These are phyloP conservation scores for Didymella pomorum DNA, from an alignment of 2,329 filamentous ascomycete species.

Conservation along the genomic window DNA sequence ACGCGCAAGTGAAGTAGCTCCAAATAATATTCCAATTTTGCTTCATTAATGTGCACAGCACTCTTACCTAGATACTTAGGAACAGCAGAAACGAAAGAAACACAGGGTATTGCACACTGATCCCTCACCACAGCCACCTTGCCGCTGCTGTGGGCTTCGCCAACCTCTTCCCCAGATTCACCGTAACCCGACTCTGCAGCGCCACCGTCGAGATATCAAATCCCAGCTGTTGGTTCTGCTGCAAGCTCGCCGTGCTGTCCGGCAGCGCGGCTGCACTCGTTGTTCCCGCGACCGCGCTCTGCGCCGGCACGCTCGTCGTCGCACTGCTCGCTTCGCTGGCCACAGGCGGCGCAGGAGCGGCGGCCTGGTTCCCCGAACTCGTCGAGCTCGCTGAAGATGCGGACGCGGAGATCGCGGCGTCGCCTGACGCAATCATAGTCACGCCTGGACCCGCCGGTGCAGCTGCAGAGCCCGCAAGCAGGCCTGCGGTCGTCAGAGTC, in stretches of 20 bases:
- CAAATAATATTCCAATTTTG: slow-evolving; percentile 1
- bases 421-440: slow-evolving; percentile 28
- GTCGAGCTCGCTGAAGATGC: slow-evolving; percentile 9
- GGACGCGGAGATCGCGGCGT: slow-evolving; percentile 13
- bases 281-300: slow-evolving; percentile 35
- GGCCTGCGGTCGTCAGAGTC: slow-evolving; percentile 29
- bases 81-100: slow-evolving; percentile 7
- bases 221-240: slow-evolving; percentile 32
- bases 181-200: slow-evolving; percentile 48
- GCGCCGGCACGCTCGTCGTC: slow-evolving; percentile 20
- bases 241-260: slow-evolving; percentile 22
- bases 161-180: slow-evolving; percentile 41
- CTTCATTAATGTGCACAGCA: slow-evolving; percentile 9
- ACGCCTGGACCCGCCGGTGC: slow-evolving; percentile 30
- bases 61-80: not conserved
- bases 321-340: slow-evolving; percentile 9
- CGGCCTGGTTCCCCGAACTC: slow-evolving; percentile 9
- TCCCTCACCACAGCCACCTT: slow-evolving; percentile 22
- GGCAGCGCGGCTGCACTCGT: slow-evolving; percentile 19
- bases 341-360: slow-evolving; percentile 5
- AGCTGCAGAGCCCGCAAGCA: slow-evolving; percentile 27
- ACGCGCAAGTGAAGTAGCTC: not conserved
- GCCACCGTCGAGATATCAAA: slow-evolving; percentile 48
- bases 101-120: slow-evolving; percentile 11
- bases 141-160: slow-evolving; percentile 31